Evolutionary conservation across 495 filamentous ascomycete species (phyloP).

Genomic region (Astrocystis sublimbata): DNA sequence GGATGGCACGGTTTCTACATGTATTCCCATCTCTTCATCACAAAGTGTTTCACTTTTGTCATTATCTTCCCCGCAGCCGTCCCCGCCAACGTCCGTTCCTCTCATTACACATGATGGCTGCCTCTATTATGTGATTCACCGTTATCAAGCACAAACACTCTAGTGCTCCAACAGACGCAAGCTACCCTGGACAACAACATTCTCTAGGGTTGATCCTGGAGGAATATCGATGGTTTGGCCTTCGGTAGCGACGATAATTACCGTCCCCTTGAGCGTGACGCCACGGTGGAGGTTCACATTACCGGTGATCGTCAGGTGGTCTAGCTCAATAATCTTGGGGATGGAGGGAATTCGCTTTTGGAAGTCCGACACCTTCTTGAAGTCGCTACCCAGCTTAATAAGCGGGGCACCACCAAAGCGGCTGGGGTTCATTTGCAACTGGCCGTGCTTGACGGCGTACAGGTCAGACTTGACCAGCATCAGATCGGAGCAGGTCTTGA

Average conservation of each 20-base stretch:
- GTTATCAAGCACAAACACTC: constrained; percentile 21
- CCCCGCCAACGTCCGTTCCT: background rate
- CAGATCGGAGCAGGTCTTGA: constrained; percentile 99
- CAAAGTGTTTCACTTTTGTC: background rate
- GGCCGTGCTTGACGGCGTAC: constrained; percentile 99
- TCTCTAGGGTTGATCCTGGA: constrained; percentile 93
- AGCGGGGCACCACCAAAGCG: constrained; percentile 97
- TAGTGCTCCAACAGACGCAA: constrained; percentile 94
- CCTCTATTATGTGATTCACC: constrained; percentile 18
- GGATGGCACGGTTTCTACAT: background rate
- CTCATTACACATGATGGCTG: constrained; percentile 17
- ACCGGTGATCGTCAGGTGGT: constrained; percentile 96
- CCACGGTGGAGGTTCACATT: constrained; percentile 94
- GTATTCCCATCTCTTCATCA: background rate
- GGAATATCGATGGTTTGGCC: constrained; percentile 97
- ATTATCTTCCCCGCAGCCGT: constrained; percentile 15
- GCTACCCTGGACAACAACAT: constrained; percentile 98
- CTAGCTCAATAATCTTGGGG: constrained; percentile 95
- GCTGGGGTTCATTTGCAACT: constrained; percentile 91
- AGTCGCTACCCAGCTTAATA: constrained; percentile 98
- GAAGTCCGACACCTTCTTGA: constrained; percentile 99
- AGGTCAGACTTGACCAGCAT: constrained; percentile 99
- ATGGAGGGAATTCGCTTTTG: constrained; percentile 96
- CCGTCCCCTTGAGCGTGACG: constrained; percentile 96
- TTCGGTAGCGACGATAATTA: constrained; percentile 98